phyloP scores from a whole-genome alignment of 495 filamentous ascomycete genomes.

The Evernia prunastri region DNA sequence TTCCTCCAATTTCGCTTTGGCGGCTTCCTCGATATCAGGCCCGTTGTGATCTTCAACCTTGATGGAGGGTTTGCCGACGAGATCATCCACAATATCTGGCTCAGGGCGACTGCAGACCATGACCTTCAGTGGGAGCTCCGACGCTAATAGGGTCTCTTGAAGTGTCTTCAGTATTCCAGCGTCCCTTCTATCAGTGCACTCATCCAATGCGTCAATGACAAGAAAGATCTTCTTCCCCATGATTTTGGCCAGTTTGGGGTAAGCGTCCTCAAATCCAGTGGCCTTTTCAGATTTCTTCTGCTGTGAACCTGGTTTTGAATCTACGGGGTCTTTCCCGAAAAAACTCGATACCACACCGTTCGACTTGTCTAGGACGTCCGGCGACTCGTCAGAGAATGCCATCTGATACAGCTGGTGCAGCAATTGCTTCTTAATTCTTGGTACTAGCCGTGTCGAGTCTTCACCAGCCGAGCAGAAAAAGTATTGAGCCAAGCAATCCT shows the following conservation, averaged over 20 bases:
- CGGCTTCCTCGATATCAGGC: conserved; percentile 4
- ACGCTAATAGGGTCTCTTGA: background rate
- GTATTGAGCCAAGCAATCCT: background rate
- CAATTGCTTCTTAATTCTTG: background rate
- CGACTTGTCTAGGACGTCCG: background rate
- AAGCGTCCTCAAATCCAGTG: background rate
- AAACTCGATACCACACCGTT: background rate
- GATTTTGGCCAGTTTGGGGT: background rate
- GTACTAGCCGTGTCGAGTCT: background rate
- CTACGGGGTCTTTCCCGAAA: background rate
- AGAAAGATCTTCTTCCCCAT: conserved; percentile 2
- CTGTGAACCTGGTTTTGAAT: background rate
- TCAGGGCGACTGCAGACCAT: background rate
- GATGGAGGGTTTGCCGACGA: background rate
- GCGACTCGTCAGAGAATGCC: background rate
- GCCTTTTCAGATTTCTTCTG: conserved; percentile 2
- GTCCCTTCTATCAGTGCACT: background rate
- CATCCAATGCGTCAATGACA: conserved; percentile 5
- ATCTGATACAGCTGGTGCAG: background rate
- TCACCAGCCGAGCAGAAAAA: conserved; percentile 3
- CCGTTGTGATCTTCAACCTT: conserved; percentile 2
- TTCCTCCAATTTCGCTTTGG: background rate
- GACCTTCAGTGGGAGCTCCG: background rate
- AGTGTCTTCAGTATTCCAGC: background rate
- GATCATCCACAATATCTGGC: conserved; percentile 2